phyloP scores from a whole-genome alignment of 2,329 filamentous ascomycete genomes.

The Aspergillus melleus region DNA sequence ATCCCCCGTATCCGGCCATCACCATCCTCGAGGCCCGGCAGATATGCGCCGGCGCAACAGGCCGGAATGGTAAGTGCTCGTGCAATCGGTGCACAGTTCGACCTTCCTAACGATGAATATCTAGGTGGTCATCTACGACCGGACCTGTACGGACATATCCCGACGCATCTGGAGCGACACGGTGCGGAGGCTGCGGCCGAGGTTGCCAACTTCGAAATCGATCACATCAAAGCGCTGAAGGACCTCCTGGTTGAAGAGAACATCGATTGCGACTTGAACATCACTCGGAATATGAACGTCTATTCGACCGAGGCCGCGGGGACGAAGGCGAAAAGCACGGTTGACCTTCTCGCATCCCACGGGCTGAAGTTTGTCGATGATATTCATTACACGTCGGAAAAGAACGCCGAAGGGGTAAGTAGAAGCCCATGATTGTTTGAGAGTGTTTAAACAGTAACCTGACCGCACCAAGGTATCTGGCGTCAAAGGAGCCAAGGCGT shows the following conservation, averaged over 20 bases:
- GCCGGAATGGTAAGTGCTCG: constrained; percentile 39
- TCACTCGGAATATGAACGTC: constrained; percentile 46
- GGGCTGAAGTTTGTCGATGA: constrained; percentile 33
- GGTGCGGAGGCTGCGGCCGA: constrained; percentile 41
- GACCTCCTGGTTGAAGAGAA: constrained; percentile 42
- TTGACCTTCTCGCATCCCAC: constrained; percentile 31
- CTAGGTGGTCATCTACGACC: constrained; percentile 45
- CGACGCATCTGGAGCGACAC: constrained; percentile 36
- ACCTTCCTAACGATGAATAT: not conserved
- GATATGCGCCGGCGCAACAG: constrained; percentile 47
- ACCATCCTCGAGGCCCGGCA: constrained; percentile 44
- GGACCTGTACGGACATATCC: constrained; percentile 44
- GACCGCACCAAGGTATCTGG: constrained; percentile 32
- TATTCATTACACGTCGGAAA: constrained; percentile 26
- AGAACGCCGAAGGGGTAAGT: constrained; percentile 32
- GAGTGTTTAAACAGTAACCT: not conserved
- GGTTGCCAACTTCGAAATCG: constrained; percentile 43
- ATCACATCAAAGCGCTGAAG: constrained; percentile 45
- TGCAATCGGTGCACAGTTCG: not conserved
- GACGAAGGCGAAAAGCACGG: constrained; percentile 26
- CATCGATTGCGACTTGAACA: constrained; percentile 48
- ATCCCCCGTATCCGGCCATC: constrained; percentile 28
- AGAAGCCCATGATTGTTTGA: not conserved
- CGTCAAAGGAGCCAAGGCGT: constrained; percentile 41
- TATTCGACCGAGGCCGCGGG: constrained; percentile 38